Base-by-base conservation (phyloP, 805 yeast species). In the Komagataella phaffii region DNA sequence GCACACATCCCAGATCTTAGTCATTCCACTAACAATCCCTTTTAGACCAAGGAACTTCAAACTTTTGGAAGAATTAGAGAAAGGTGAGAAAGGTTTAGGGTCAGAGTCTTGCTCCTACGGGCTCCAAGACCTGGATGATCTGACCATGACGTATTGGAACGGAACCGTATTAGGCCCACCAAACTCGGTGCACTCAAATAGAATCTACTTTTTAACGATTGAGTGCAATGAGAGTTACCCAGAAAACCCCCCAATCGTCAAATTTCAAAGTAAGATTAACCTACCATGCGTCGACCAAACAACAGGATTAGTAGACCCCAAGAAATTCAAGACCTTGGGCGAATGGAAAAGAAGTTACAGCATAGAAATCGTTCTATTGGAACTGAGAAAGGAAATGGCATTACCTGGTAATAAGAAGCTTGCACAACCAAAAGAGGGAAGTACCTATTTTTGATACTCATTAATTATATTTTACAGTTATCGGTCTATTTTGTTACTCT, bases 91-190 rank as follows among this genome's bases (percentile, higher is more conserved):
- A 66, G 99, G 99, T 18, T 73, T 87, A 49, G 97, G 98, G 18
- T 93, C 97, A 23, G 98, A 93, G 66, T 86, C 96, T 14, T 90
- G 96, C 65, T 91, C 98, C 19, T 88, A 93, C 61, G 99, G 99
- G 0, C 75, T 93, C 48, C 81, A 88, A 21, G 91, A 88, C 60
- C 81, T 85, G 55, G 96, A 87, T 60, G 99, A 93, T 64, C 87
- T 90, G 58, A 73, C 89, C 50, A 88, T 93, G 95, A 85, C 96
- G 8, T 69, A 84, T 60, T 93, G 99, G 99, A 93, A 90, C 68
- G 99, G 97, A 10, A 93, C 99, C 40, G 91, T 93, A 50, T 72
- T 93, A 57, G 99, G 99, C 0, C 99, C 99, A 3, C 99, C 99
- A 43, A 66, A 64, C 52, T 64, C 75, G 56, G 79, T 79, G 24